A percentile compares a stretch with the other conserved stretches of the same genome.
These are phyloP conservation scores for Discostella stelligeroides DNA, from an alignment of 108 stramenopile genomes.

Conservation along the genomic window DNA sequence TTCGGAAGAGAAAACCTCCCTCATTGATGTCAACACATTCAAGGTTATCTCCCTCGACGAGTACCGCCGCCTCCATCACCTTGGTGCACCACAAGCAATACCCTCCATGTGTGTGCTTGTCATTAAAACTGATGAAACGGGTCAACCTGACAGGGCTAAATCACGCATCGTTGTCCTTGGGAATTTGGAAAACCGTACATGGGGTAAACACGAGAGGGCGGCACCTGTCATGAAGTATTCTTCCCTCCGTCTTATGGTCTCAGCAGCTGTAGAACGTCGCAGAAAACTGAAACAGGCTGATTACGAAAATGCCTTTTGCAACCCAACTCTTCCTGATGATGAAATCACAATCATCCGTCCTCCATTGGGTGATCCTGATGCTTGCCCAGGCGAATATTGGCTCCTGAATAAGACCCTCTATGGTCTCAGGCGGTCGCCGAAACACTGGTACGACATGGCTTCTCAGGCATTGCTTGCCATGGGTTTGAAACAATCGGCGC, in stretches of 20 bases:
- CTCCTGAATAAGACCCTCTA: no score
- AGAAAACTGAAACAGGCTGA: conserved; percentile 23
- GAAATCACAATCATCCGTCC: conserved; percentile 5
- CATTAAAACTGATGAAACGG: not conserved
- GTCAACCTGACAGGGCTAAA: conserved; percentile 6
- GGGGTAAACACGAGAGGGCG: conserved; percentile 11
- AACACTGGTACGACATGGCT: no score
- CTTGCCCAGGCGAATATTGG: no score
- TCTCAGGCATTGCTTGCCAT: no score
- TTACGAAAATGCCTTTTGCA: conserved; percentile 34
- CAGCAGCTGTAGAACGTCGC: not conserved
- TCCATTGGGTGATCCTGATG: no score
- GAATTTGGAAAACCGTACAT: conserved; percentile 15
- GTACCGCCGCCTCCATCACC: not conserved
- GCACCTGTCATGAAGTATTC: conserved; percentile 14
- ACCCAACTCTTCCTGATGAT: conserved; percentile 10
- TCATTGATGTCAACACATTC: not conserved
- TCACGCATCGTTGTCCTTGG: conserved; percentile 24
- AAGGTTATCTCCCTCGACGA: conserved; percentile 5
- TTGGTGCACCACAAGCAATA: conserved; percentile 9
- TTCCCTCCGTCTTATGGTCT: conserved; percentile 9
- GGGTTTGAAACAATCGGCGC: no score
- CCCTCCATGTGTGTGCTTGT: conserved; percentile 2
- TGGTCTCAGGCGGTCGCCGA: no score
- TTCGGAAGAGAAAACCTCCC: no score